Evolutionary conservation across 306 rosid species (phyloP), one percentile per base, ranked within the genome.

Genomic region (Datisca glomerata): DNA sequence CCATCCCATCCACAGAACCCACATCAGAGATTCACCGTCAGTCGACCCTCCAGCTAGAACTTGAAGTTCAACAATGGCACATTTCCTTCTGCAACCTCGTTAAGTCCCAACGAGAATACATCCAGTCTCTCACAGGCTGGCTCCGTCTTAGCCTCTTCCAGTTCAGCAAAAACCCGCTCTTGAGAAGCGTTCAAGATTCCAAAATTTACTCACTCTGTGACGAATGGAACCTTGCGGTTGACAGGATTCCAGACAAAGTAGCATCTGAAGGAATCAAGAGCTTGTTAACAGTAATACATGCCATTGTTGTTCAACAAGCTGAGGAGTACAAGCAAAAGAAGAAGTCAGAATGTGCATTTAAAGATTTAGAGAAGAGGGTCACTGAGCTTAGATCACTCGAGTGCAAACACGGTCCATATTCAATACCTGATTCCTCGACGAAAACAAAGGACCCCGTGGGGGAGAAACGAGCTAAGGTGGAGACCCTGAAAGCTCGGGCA

Each of bases 181-280:
- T 75, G 47, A 73, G 66, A 71, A 48, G 79, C 12, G 18, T 68
- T 0, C 81, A 73, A 47, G 92, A 78, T 43, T 84, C 96, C 11
- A 80, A 57, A 74, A 80, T 89, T 48, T 84, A 66, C 78, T 48
- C 72, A 1, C 91, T 89, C 3, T 84, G 98, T 4, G 95, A 89
- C 60, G 95, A 89, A 47, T 84, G 93, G 93, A 72, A 77, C 52
- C 79, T 71, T 0, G 95, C 93, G 0, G 72, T 75, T 12, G 92
- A 80, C 40, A 84, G 87, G 3, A 89, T 84, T 19, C 98, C 98
- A 0, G 95, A 84, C 66, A 68, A 71, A 53, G 95, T 78, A 9
- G 91, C 98, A 7, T 80, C 96, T 0, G 98, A 89, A 64, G 98
- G 86, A 55, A 89, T 89, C 63, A 89, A 80, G 64, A 84, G 79